Evolutionary conservation across 2,329 filamentous ascomycete species (phyloP).

Genomic region (Cytospora paraplurivora): DNA sequence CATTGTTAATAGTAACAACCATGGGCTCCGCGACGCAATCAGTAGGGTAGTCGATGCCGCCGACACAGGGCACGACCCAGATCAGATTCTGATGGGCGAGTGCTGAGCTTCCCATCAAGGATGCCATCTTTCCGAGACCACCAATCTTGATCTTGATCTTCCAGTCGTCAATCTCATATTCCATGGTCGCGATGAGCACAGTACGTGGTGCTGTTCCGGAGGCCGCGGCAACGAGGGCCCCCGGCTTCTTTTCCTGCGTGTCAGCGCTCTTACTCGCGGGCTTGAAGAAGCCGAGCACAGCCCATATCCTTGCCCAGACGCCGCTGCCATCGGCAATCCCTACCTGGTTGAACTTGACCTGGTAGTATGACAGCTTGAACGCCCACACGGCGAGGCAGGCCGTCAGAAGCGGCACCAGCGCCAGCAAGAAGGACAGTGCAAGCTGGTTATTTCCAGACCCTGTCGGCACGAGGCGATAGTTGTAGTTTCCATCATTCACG

Average conservation of each 20-base stretch:
- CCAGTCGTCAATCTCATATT: slow-evolving; percentile 73
- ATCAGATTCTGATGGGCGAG: slow-evolving; percentile 66
- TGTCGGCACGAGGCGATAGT: slow-evolving; percentile 53
- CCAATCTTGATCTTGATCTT: slow-evolving; percentile 72
- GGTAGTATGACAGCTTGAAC: slow-evolving; percentile 58
- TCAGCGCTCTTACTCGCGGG: slow-evolving; percentile 26
- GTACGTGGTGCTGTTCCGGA: slow-evolving; percentile 22
- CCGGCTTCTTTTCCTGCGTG: slow-evolving; percentile 22
- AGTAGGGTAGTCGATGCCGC: slow-evolving; percentile 63
- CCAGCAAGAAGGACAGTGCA: slow-evolving; percentile 54
- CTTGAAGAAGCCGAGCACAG: slow-evolving; percentile 15
- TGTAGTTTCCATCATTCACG: slow-evolving; percentile 55
- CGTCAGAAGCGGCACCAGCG: slow-evolving; percentile 52
- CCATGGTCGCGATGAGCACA: slow-evolving; percentile 41
- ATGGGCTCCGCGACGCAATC: slow-evolving; percentile 63
- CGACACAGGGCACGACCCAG: slow-evolving; percentile 65
- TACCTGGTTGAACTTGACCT: slow-evolving; percentile 59
- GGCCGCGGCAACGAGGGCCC: slow-evolving; percentile 30
- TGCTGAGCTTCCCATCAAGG: slow-evolving; percentile 64
- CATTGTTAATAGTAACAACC: slow-evolving; percentile 61
- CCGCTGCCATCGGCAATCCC: slow-evolving; percentile 44
- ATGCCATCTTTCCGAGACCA: slow-evolving; percentile 70
- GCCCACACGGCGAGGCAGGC: slow-evolving; percentile 52
- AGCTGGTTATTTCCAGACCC: slow-evolving; percentile 58
- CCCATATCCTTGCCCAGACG: slow-evolving; percentile 32